Percentiles rank a stretch among this genome's conserved stretches.
These are phyloP conservation scores for Eragrostis nindensis DNA, from an alignment of 176 grass and related monocot species.

Conservation along the genomic window DNA sequence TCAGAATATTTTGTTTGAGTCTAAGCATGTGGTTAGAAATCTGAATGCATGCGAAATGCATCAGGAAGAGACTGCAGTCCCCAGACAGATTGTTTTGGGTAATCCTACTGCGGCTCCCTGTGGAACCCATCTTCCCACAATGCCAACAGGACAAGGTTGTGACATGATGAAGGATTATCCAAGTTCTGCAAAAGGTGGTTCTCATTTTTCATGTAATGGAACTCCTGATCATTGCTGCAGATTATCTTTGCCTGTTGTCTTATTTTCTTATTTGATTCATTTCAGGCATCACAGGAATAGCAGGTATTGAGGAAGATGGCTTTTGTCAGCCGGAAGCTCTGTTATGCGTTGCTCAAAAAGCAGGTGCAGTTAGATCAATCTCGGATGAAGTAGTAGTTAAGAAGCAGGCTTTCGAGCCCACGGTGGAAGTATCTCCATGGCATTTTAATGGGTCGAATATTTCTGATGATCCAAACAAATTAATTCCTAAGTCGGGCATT, in stretches of 20 bases:
- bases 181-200: slow-evolving; percentile 48
- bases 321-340: slow-evolving; percentile 33
- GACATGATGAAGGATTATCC: slow-evolving; percentile 36
- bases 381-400: slow-evolving; percentile 31
- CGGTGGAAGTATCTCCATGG: slow-evolving; percentile 24
- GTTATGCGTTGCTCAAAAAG: slow-evolving; percentile 10
- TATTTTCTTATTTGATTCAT: slow-evolving; percentile 32
- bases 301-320: slow-evolving; percentile 23
- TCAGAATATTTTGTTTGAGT: slow-evolving; percentile 27
- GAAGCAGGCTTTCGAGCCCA: slow-evolving; percentile 20
- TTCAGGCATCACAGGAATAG: slow-evolving; percentile 43
- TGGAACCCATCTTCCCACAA: slow-evolving; percentile 28
- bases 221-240: background rate
- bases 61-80: slow-evolving; percentile 13
- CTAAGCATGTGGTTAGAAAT: slow-evolving; percentile 35
- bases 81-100: slow-evolving; percentile 22
- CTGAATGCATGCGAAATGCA: slow-evolving; percentile 34
- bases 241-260: slow-evolving; percentile 35
- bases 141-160: slow-evolving; percentile 7
- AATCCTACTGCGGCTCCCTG: slow-evolving; percentile 13
- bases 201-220: slow-evolving; percentile 30
- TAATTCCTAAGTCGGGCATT: slow-evolving; percentile 27
- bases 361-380: slow-evolving; percentile 15
- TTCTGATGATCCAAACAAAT: slow-evolving; percentile 37
- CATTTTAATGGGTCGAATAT: slow-evolving; percentile 28